Conservation (phyloP, 345 rosid species). For the Acer campestre region DNA sequence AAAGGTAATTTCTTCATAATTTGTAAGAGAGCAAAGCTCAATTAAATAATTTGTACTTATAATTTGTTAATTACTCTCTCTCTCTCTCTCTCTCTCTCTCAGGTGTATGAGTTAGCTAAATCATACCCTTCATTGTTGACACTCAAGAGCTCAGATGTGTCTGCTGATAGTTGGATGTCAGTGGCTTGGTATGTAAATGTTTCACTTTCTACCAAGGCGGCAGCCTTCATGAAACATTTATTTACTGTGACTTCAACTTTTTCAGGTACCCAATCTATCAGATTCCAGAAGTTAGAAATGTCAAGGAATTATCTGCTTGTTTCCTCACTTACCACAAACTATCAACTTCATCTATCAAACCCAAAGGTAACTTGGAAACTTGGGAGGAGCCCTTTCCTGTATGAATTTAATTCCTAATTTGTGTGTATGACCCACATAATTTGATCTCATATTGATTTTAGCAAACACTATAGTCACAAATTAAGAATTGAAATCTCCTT, state of each 20-base stretch:
- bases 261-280: constrained; percentile 49
- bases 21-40: neutral
- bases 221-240: too few species aligned
- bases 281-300: constrained; percentile 29
- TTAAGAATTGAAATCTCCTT: too few species aligned
- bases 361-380: too few species aligned
- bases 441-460: too few species aligned
- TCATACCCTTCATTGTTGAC: constrained; percentile 23
- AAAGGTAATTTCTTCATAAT: constrained; percentile 35
- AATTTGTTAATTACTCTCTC: too few species aligned
- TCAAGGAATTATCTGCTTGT: constrained; percentile 38
- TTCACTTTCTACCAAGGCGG: neutral
- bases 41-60: neutral
- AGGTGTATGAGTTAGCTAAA: constrained; percentile 32
- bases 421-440: too few species aligned
- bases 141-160: constrained; percentile 31
- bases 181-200: constrained; percentile 39
- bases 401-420: too few species aligned
- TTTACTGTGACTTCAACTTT: neutral
- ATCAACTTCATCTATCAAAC: neutral
- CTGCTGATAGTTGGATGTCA: constrained; percentile 44
- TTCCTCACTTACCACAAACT: constrained; percentile 52
- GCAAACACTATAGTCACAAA: too few species aligned
- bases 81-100: neutral
- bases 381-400: too few species aligned